Evolutionary conservation across 495 filamentous ascomycete species (phyloP), one percentile per base, ranked within the genome.

Genomic region (Podospora pseudocomata): DNA sequence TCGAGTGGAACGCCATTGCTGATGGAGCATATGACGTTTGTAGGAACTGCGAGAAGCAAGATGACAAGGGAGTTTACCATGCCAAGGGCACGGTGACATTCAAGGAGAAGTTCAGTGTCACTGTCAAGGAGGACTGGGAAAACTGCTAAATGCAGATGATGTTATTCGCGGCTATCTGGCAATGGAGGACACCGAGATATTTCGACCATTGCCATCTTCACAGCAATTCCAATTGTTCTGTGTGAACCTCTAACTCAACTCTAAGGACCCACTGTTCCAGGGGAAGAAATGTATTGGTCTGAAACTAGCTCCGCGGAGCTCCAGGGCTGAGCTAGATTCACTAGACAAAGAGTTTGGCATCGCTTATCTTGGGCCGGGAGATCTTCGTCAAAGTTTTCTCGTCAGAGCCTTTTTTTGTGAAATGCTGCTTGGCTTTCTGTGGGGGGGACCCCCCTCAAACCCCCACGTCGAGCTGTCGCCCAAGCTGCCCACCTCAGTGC

Each of bases 381-480:
- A 32, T 32, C 30, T 32, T 32, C 4, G 30, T 32, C 30, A 32
- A 32, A 32, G 30, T 32, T 32, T 32, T 32, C 39, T 49, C 9
- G 39, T 49, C 39, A 49, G 39, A 49, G 39, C 6, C 39, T 13
- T 49, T 13, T 49, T 49, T 49, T 49, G 39, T 49, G 5, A 49
- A 11, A 49, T 49, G 39, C 39, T 27, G 56, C 61, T 49, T 63
- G 34, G 18, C 28, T 34, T 26, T 16, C 5, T 39, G 34, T 49
- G 23, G 27, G 15, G 18, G 6, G 64, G 55, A n/a, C 23, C 23
- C 20, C 20, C 23, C 23, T 23, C 23, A 23, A 61, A 62, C 70
- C 70, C 70, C 70, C 70, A 72, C 70, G 70, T 57, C 59, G 49
- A 30, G 59, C 67, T 66, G 62, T 60, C 69, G 70, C 70, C 70